These are phyloP conservation scores for Cladophialophora exuberans DNA, from an alignment of 2,329 filamentous ascomycete genomes.

Conservation along the genomic window DNA sequence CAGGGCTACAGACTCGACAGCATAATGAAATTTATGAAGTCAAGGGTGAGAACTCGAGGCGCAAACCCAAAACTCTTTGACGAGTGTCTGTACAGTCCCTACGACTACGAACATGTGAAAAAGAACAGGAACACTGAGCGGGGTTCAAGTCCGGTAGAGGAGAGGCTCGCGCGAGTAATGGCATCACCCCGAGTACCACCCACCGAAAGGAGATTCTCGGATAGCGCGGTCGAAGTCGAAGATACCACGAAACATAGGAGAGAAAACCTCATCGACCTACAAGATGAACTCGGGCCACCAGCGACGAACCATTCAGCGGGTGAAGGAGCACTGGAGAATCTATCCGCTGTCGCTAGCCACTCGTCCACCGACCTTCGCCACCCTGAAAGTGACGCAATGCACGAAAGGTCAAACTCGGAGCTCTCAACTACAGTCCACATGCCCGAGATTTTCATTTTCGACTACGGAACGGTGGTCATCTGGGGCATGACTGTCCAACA, in stretches of 20 bases:
- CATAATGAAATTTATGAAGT: conserved; percentile 88
- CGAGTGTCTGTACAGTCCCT: conserved; percentile 96
- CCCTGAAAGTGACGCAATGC: conserved; percentile 38
- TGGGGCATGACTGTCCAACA: conserved; percentile 96
- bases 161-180: conserved; percentile 26
- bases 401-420: conserved; percentile 53
- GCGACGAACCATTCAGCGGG: conserved; percentile 18
- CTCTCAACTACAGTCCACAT: conserved; percentile 89
- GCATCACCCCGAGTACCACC: conserved; percentile 28
- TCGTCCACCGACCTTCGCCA: conserved; percentile 23
- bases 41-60: conserved; percentile 73
- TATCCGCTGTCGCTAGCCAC: conserved; percentile 20
- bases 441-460: conserved; percentile 92
- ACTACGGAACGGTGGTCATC: conserved; percentile 96
- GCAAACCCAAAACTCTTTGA: conserved; percentile 91
- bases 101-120: conserved; percentile 68
- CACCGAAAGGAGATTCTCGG: conserved; percentile 48
- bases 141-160: conserved; percentile 30
- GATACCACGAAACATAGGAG: conserved; percentile 59
- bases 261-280: conserved; percentile 67
- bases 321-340: conserved; percentile 24
- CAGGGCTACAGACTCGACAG: conserved; percentile 89
- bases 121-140: conserved; percentile 40
- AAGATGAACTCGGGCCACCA: conserved; percentile 45
- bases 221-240: conserved; percentile 71